Conservation (phyloP, 192 early-diverging fungal species). For the Podila epigama region DNA sequence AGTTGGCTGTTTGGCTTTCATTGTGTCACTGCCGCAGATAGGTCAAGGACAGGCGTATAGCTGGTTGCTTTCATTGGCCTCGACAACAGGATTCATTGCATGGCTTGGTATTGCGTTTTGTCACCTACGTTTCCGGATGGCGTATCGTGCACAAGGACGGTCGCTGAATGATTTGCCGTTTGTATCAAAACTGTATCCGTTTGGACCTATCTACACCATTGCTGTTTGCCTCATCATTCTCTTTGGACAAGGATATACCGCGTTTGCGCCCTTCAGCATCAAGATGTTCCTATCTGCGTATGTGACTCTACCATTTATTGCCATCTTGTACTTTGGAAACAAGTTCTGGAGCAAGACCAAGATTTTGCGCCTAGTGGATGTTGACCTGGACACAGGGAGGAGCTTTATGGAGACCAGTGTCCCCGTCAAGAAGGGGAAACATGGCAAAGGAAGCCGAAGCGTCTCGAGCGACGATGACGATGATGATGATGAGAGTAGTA, state of each 20-base stretch:
- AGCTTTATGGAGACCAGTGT: slow-evolving; percentile 13
- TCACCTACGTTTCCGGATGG: slow-evolving; percentile 84
- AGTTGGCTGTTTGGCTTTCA: slow-evolving; percentile 66
- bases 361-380: slow-evolving; percentile 63
- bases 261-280: slow-evolving; percentile 51
- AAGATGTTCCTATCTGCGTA: slow-evolving; percentile 66
- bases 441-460: neutral
- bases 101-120: slow-evolving; percentile 82
- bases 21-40: slow-evolving; percentile 50
- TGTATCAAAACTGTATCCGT: slow-evolving; percentile 68
- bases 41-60: slow-evolving; percentile 53
- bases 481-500: neutral
- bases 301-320: slow-evolving; percentile 64
- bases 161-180: slow-evolving; percentile 70
- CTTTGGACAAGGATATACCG: slow-evolving; percentile 65
- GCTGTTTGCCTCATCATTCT: slow-evolving; percentile 65
- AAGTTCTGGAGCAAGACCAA: slow-evolving; percentile 64
- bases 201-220: slow-evolving; percentile 69
- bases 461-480: neutral
- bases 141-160: slow-evolving; percentile 73
- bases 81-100: slow-evolving; percentile 77
- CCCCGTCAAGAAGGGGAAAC: neutral
- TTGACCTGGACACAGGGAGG: slow-evolving; percentile 67
- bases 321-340: slow-evolving; percentile 65
- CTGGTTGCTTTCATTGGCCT: slow-evolving; percentile 67